Base-by-base conservation (phyloP, 106 monocot species). In the Apostasia shenzhenica region DNA sequence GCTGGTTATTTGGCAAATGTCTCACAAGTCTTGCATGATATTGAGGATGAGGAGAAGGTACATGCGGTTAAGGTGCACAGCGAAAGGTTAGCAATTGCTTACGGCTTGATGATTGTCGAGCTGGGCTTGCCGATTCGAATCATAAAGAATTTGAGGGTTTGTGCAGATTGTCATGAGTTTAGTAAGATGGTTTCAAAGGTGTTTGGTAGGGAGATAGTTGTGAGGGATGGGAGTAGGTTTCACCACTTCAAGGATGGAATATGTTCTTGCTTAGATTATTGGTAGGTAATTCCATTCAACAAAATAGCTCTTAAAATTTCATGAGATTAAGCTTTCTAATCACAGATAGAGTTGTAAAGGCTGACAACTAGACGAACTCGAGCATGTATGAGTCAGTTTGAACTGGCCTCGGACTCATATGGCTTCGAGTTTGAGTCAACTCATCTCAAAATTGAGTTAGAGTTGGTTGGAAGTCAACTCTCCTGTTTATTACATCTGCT, bases 201-300 rank as follows among this genome's bases (percentile, higher is more conserved):
- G 14, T 80, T 89, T 54, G 43, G 50, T 6, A 89, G 80, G 78
- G 89, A 85, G 72, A 85, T 89, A 10, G 70, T 89, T 69, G 82
- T 89, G 51, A 85, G 85, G 46, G 89, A 89, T 72, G 84, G 88
- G 45, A 89, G 88, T 67, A 84, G 88, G 71, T 89, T 89, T 57
- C 88, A 89, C 57, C 82, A 82, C 75, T 75, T 89, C 49, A 85
- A 68, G 65, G 85, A 72, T 41, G 88, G 88, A 14, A 74, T 12
- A 8, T 89, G 88, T n/a, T 85, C 85, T 40, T 82, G 85, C 69
- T 52, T 48, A 56, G 88, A 89, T 59, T 89, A 70, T 63, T 85
- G 85, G 88, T 89, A 59, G 71, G 61, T 3, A 47, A 59, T 40
- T 26, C 26, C 26, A 26, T 26, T 26, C 26, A 26, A 26, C 26